Evolutionary conservation across 768 basidiomycete species (phyloP), one percentile per base, ranked within the genome.

Genomic region (Pleurotus pulmonarius): DNA sequence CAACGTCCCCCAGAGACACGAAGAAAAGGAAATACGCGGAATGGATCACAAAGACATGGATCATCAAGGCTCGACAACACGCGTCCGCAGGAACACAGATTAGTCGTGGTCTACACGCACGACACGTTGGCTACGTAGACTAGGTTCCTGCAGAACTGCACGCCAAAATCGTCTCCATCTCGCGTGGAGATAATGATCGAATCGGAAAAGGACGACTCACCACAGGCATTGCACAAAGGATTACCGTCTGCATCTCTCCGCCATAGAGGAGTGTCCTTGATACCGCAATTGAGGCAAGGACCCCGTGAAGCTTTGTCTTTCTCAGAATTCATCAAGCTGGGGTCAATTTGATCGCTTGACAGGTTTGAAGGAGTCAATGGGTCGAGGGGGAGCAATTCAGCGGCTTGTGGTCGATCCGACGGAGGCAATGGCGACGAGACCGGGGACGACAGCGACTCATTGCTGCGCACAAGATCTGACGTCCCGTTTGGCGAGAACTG

Each of bases 171-270:
- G 51, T 40, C 22, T 53, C 16, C 37, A 40, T 53, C 39, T 53
- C 24, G 51, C 51, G 51, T 53, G 51, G 43, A 38, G 37, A 54
- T 56, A 20, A 62, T 39, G 51, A 51, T 53, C 51, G 51, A 26
- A 39, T 53, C 41, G 39, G 51, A 40, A 25, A 53, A 41, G 51
- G 40, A 39, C 46, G 56, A 82, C 90, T 81, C 69, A 93, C 92
- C 92, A 71, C 92, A 94, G 51, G 90, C 88, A 70, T 94, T 94
- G 76, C 92, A 94, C 66, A 94, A 83, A 48, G 86, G 82, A 70
- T 88, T 90, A 57, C 92, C 92, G 63, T 89, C 84, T 44, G 79
- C 75, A 67, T 90, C 90, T 63, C 91, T 81, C 63, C 91, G 77
- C 92, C 92, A 94, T 24, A 93, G 82, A 37, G 92, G 91, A 56